Conservation (phyloP, 2,329 filamentous ascomycete genomes). For the Penicillium sp. region DNA sequence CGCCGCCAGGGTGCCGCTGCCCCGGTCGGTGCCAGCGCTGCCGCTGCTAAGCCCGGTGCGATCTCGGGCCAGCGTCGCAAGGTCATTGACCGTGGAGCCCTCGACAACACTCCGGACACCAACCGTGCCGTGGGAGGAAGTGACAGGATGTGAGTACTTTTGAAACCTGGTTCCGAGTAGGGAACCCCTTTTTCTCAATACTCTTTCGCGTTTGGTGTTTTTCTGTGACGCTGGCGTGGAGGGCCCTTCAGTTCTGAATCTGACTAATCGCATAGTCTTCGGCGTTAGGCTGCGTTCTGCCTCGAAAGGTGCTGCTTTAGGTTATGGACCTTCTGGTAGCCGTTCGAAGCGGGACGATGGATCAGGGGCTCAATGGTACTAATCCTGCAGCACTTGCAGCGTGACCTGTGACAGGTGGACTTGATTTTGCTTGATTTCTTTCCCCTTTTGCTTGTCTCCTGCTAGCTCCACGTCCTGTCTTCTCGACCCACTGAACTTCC, state of each 20-base stretch:
- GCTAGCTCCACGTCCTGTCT: constrained; percentile 27
- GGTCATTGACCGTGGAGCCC: constrained; percentile 70
- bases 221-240: constrained; percentile 73
- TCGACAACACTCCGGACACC: constrained; percentile 72
- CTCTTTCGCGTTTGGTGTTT: constrained; percentile 79
- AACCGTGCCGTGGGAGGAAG: constrained; percentile 75
- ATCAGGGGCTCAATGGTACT: constrained; percentile 52
- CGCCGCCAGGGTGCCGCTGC: constrained; percentile 68
- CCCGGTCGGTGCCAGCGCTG: constrained; percentile 54
- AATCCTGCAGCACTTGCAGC: constrained; percentile 37
- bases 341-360: constrained; percentile 57
- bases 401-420: constrained; percentile 19
- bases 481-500: constrained; percentile 28
- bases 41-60: constrained; percentile 69
- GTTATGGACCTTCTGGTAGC: constrained; percentile 50
- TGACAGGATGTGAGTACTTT: constrained; percentile 91
- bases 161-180: constrained; percentile 78
- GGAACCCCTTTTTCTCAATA: constrained; percentile 67
- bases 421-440: constrained; percentile 24
- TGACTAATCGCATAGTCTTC: constrained; percentile 81
- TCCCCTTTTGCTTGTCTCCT: constrained; percentile 24
- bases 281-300: constrained; percentile 84
- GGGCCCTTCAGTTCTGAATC: constrained; percentile 66
- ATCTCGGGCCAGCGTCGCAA: constrained; percentile 78
- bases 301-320: constrained; percentile 67